Base-by-base conservation (phyloP, 2,329 filamentous ascomycete genomes). In the Stachybotrys chlorohalonatus region DNA sequence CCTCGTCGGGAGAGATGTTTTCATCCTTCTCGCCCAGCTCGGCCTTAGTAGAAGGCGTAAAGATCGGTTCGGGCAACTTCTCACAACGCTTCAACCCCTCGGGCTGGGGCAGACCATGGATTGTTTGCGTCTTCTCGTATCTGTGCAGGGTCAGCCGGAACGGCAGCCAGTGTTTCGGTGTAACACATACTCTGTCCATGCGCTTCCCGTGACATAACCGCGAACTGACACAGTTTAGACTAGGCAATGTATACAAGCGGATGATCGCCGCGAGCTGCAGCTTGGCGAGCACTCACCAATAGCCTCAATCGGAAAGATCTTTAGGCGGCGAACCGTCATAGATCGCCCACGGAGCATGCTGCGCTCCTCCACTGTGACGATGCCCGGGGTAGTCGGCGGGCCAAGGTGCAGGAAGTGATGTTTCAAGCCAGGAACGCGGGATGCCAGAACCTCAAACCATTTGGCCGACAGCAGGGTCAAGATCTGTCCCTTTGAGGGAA, bases 1-100 rank as follows among this genome's bases (percentile, higher is more conserved):
- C 52, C 32, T 53, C 31, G 31, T 53, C 52, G 2, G 52, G 52
- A 17, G 46, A 42, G 31, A 53, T 53, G 47, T 53, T 53, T 36
- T 53, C 52, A n/a, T 53, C 52, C 46, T 53, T 49, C 30, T 50
- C 47, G 46, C 52, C 52, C 3, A 39, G n/a, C 13, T 31, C 31
- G 7, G 52, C 52, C 47, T 53, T 53, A 3, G 46, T 47, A 6
- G 46, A 47, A 3, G 46, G 46, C 46, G 46, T 47, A n/a, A 16
- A 47, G n/a, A 47, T 47, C 3, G 46, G 46, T 24, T 47, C 9
- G n/a, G 46, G 46, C 15, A 47, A n/a, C 46, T 47, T 47, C 46
- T 47, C 46, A n/a, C 46, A 47, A n/a, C 46, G 46, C 15, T n/a
- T 24, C 15, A 47, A n/a, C 8, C 46, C 46, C 15, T 9, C 46